Percentiles rank a stretch among this genome's conserved stretches.
Evolutionary conservation across 306 rosid species (phyloP).

Genomic region (Biancaea sappan): DNA sequence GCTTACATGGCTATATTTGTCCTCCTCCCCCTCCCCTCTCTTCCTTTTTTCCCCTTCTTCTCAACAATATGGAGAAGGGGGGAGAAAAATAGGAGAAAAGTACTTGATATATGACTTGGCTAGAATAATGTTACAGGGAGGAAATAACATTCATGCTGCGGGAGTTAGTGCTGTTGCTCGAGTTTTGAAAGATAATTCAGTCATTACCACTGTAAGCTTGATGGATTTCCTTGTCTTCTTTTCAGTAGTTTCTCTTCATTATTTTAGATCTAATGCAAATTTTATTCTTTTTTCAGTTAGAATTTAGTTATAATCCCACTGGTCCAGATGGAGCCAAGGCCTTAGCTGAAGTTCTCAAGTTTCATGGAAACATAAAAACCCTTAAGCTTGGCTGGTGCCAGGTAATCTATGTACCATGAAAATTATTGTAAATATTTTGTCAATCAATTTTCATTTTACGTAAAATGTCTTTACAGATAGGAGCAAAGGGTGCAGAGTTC

Average conservation of each 20-base stretch:
- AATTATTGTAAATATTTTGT: constrained; percentile 20
- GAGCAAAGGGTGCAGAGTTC: constrained; percentile 91
- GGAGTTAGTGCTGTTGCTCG: constrained; percentile 70
- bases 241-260: constrained; percentile 6
- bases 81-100: background rate
- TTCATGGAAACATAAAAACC: constrained; percentile 77
- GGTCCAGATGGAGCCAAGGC: constrained; percentile 97
- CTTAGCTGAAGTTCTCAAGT: constrained; percentile 86
- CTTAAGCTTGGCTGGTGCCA: constrained; percentile 99
- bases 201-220: constrained; percentile 72
- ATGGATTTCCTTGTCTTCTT: constrained; percentile 16
- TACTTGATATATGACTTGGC: constrained; percentile 37
- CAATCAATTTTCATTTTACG: constrained; percentile 15
- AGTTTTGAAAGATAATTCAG: constrained; percentile 85
- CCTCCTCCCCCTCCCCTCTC: background rate
- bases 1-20: background rate
- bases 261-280: constrained; percentile 11
- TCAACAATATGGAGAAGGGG: background rate
- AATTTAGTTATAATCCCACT: constrained; percentile 90
- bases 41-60: background rate
- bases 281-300: constrained; percentile 64
- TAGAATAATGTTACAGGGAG: constrained; percentile 63
- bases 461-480: constrained; percentile 58
- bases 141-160: constrained; percentile 77
- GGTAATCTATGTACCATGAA: constrained; percentile 53